Evolutionary conservation across 495 filamentous ascomycete genomes (phyloP), one percentile per base, ranked within the genome.

Genomic region (Cetradonia linearis): DNA sequence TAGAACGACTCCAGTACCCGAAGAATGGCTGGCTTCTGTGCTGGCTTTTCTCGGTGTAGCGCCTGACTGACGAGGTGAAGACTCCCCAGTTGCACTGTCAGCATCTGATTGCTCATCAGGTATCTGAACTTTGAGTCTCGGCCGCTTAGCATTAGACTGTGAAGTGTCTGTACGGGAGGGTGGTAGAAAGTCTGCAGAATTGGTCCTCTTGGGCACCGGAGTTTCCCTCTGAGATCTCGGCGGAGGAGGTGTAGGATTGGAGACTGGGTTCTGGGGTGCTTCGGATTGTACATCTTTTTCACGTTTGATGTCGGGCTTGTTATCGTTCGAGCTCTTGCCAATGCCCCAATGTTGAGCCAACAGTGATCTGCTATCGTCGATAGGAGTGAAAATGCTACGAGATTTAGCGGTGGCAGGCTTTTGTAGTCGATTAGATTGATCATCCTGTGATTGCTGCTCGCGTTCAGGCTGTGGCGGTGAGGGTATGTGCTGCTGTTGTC

Each of bases 331-430:
- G 66, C 63, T 79, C 61, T 61, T 77, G 63, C 68, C 76, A 13
- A 71, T 75, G 44, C 87, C 89, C 68, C 93, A 87, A 72, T 95
- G 89, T 58, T 89, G 87, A 16, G 87, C 87, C 27, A 96, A 76
- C 63, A 96, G 83, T 7, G 93, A 96, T 49, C 88, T 82, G 60
- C 85, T 88, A 68, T 95, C 92, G 65, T 96, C 93, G 59, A 97
- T 95, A 2, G 93, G 93, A 1, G 93, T 98, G 66, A 96, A 97
- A 56, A 97, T 97, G 71, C 91, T 96, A 59, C 90, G 85, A 9
- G 86, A 87, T 70, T 92, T 91, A 23, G 84, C 83, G 16, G 85
- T 81, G n/a, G 87, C 72, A 28, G 87, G 86, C 68, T 89, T 91
- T 25, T 76, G 77, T 73, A 75, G 76, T 65, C 70, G 78, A 49